Base-by-base conservation (phyloP, 75 land plant species). In the Isoetes taiwanensis region DNA sequence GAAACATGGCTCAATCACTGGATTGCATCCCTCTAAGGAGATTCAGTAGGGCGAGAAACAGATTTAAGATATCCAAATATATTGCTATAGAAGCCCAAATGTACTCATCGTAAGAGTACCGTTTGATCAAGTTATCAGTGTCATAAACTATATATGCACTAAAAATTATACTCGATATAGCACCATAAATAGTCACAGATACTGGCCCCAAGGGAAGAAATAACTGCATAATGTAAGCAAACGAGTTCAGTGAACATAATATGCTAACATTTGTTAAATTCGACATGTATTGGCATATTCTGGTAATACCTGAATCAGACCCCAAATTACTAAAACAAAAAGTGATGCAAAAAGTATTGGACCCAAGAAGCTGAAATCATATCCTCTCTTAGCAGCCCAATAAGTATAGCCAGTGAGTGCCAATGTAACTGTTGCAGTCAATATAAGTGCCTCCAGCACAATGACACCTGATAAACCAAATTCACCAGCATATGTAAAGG, bases 21-120 rank as follows among this genome's bases (percentile, higher is more conserved):
- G n/a, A n/a, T n/a, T n/a, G n/a, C n/a, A n/a, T n/a, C n/a, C n/a
- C n/a, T n/a, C n/a, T 68, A 60, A 90, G 65, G 60, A 82, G 31
- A 52, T 81, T 76, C 60, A 90, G 61, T 27, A 90, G 55, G 46
- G 80, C 14, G 27, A 90, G 72, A 61, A 90, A 90, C 41, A 90
- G 62, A 63, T 90, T 90, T 62, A 90, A 70, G 54, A 90, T 71
- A 63, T 90, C 96, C 58, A 90, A 61, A 58, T 90, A 90, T n/a
- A 90, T 86, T 27, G 77, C 78, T 1, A 82, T 83, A 1, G 96
- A 83, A 5, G 96, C 96, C 96, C 83, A 80, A 10, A 90, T 68
- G 66, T 86, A 86, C 30, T 86, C 80, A 52, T 90, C 96, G 50
- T 82, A 82, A 40, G 72, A 80, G 75, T 63, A 80, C 11, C 93